phyloP scores from a whole-genome alignment of 2,329 filamentous ascomycete species.

The Trichoderma lentiforme region DNA sequence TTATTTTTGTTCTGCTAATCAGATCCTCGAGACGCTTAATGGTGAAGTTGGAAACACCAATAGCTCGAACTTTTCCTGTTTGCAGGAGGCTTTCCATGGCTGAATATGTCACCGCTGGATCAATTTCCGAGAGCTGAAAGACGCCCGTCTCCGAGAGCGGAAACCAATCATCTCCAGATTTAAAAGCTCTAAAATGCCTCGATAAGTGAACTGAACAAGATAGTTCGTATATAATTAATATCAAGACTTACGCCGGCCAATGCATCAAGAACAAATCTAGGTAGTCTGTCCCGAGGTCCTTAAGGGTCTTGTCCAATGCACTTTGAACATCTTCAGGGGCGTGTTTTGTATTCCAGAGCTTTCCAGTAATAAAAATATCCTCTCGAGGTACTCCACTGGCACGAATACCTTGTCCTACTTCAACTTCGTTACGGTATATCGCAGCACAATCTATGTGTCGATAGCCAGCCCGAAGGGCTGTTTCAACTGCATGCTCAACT shows the following conservation, averaged over 20 bases:
- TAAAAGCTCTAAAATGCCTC: slow-evolving; percentile 71
- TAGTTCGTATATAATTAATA: background rate
- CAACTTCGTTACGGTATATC: slow-evolving; percentile 72
- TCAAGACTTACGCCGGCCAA: slow-evolving; percentile 50
- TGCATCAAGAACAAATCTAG: slow-evolving; percentile 70
- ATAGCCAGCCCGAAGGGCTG: slow-evolving; percentile 65
- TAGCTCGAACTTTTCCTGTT: slow-evolving; percentile 71
- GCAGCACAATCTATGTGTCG: slow-evolving; percentile 74
- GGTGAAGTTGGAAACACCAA: slow-evolving; percentile 83
- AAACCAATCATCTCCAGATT: slow-evolving; percentile 73
- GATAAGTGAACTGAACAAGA: slow-evolving; percentile 43
- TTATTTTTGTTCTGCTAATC: slow-evolving; percentile 58
- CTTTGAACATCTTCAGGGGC: slow-evolving; percentile 56
- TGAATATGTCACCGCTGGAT: slow-evolving; percentile 25
- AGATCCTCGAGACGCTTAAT: slow-evolving; percentile 78
- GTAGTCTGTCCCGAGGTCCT: slow-evolving; percentile 62
- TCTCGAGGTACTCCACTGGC: slow-evolving; percentile 60
- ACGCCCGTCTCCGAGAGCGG: background rate
- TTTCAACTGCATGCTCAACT: slow-evolving; percentile 67
- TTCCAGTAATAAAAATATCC: slow-evolving; percentile 72
- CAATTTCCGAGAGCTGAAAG: background rate
- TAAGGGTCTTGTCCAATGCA: slow-evolving; percentile 57
- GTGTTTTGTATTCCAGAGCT: slow-evolving; percentile 79
- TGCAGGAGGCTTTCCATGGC: slow-evolving; percentile 70
- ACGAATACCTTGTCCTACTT: slow-evolving; percentile 64